Evolutionary conservation across 805 yeast species (phyloP).

Genomic region (Saccharomycodes ludwigii): DNA sequence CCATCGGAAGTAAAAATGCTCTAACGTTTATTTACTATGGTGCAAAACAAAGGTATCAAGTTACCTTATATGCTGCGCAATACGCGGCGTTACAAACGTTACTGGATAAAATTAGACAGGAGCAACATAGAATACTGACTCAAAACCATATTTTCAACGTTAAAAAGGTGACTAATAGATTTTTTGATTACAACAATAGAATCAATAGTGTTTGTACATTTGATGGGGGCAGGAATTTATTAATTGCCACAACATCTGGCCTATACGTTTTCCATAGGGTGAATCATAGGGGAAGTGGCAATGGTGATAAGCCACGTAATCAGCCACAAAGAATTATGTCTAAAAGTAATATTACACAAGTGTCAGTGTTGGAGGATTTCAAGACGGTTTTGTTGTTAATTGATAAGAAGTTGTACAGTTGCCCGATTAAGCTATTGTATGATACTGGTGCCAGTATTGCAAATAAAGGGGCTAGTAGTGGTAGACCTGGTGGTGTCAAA

Average conservation of each 20-base stretch:
- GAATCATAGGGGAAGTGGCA: too few relatives aligned
- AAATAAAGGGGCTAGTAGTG: too few relatives aligned
- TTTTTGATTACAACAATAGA: constrained; percentile 61
- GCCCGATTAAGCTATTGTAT: constrained; percentile 57
- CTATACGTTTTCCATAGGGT: too few relatives aligned
- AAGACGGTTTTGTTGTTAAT: constrained; percentile 68
- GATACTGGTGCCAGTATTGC: too few relatives aligned
- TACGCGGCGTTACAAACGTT: constrained; percentile 61
- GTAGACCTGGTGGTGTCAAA: constrained; percentile 22
- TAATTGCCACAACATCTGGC: constrained; percentile 89
- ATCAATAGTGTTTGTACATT: constrained; percentile 88
- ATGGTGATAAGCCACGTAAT: constrained; percentile 38
- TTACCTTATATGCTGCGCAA: constrained; percentile 31
- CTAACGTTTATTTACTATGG: constrained; percentile 24
- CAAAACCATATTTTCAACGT: constrained; percentile 71
- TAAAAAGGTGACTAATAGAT: constrained; percentile 60
- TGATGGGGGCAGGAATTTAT: constrained; percentile 83
- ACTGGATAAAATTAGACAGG: constrained; percentile 65
- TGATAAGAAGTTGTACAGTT: constrained; percentile 70
- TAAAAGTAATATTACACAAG: constrained; percentile 69
- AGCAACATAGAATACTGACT: constrained; percentile 60
- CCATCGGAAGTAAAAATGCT: constrained; percentile 20
- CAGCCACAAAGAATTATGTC: constrained; percentile 68
- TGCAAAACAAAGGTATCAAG: constrained; percentile 28
- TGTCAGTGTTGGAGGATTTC: constrained; percentile 86